A percentile compares a stretch with the other conserved stretches of the same genome.
phyloP scores from a whole-genome alignment of 768 basidiomycete genomes.

The Suillus ampliporus region DNA sequence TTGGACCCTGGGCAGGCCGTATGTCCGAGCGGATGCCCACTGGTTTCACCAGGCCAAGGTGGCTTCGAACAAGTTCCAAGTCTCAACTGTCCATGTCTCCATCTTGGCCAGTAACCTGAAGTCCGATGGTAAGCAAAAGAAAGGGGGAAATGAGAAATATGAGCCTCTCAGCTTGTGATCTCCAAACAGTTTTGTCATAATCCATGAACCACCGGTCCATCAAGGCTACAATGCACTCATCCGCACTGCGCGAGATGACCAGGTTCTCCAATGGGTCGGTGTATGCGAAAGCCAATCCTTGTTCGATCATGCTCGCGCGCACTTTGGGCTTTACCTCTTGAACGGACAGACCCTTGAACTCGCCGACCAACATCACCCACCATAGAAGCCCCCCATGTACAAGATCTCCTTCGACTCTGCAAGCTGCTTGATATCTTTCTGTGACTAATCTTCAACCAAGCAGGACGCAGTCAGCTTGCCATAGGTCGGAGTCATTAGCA shows the following conservation, averaged over 20 bases:
- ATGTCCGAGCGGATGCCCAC: constrained; percentile 99
- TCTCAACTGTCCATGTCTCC: constrained; percentile 90
- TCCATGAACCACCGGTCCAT: constrained; percentile 99
- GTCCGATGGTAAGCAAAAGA: constrained; percentile 3
- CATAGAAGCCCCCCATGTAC: constrained; percentile 98
- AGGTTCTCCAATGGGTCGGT: constrained; percentile 95
- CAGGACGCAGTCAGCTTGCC: constrained; percentile 90
- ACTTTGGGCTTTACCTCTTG: constrained; percentile 93
- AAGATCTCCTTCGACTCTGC: constrained; percentile 96
- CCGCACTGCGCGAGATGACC: constrained; percentile 86
- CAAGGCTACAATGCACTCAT: constrained; percentile 96
- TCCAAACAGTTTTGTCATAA: constrained; percentile 92
- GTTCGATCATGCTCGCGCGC: constrained; percentile 78
- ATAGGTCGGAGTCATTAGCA: constrained; percentile 86
- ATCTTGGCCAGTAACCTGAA: constrained; percentile 77
- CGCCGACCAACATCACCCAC: constrained; percentile 89
- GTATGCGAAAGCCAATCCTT: constrained; percentile 81
- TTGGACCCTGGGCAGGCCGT: constrained; percentile 97
- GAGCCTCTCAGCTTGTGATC: constrained; percentile 80
- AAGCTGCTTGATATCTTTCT: constrained; percentile 91
- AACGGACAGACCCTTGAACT: constrained; percentile 87
- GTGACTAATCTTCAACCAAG: constrained; percentile 84
- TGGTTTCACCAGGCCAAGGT: constrained; percentile 95
- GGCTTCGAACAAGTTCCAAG: constrained; percentile 88
- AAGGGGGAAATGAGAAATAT: constrained; percentile 30